phyloP scores from a whole-genome alignment of 2,329 filamentous ascomycete species.

The Neonectria faginata region DNA sequence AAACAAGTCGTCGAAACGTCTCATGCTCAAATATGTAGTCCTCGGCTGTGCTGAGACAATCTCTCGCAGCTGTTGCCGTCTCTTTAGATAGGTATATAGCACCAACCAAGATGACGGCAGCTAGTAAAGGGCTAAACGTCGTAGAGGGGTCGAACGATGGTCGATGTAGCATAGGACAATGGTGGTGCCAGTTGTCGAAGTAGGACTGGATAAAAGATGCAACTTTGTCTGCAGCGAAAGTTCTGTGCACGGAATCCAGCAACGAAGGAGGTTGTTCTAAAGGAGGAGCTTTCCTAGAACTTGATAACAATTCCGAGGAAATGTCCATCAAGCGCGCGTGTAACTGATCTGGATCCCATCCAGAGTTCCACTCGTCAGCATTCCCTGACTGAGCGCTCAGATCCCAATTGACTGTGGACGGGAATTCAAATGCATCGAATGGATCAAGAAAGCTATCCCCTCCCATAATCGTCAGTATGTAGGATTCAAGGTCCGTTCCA shows the following conservation, averaged over 20 bases:
- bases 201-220: slow-evolving; percentile 5
- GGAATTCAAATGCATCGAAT: background rate
- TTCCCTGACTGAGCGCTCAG: background rate
- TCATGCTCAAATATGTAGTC: slow-evolving; percentile 3
- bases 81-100: background rate
- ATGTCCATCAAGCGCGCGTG: background rate
- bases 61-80: background rate
- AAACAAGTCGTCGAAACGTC: background rate
- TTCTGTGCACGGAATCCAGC: background rate
- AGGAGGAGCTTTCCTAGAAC: background rate
- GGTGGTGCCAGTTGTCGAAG: slow-evolving; percentile 8
- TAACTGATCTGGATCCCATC: background rate
- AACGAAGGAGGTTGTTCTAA: background rate
- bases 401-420: background rate
- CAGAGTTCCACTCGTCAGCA: background rate
- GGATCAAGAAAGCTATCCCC: background rate
- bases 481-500: background rate
- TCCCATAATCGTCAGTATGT: background rate
- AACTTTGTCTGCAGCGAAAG: background rate
- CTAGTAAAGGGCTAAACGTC: background rate
- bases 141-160: background rate
- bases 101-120: slow-evolving; percentile 4
- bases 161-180: slow-evolving; percentile 7
- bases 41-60: background rate
- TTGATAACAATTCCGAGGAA: background rate